Evolutionary conservation across 441 rosid genomes (phyloP).

Genomic region (Metrosideros polymorpha): DNA sequence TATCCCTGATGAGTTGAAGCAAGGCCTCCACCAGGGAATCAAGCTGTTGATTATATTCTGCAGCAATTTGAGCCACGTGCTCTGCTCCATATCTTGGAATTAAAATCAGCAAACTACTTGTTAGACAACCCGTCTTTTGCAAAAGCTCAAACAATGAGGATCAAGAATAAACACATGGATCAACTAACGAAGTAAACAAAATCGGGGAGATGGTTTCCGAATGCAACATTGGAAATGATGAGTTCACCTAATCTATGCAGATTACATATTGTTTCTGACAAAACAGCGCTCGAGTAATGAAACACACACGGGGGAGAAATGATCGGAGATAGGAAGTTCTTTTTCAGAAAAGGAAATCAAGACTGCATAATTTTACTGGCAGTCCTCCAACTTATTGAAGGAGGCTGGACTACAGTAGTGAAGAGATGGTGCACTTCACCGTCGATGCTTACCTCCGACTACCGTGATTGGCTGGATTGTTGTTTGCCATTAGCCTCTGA

Average conservation of each 20-base stretch:
- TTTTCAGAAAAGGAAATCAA: not conserved
- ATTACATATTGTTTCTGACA: not conserved
- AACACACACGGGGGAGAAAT: not conserved
- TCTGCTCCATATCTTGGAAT: not conserved
- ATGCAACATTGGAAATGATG: fast-evolving
- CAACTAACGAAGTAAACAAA: not conserved
- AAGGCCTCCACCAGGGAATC: not conserved
- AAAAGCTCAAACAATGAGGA: not conserved
- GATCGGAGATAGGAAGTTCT: not conserved
- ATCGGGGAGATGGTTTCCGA: fast-evolving
- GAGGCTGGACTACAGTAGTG: not conserved
- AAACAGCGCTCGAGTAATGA: not conserved
- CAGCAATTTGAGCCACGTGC: not conserved
- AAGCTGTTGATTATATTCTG: not conserved
- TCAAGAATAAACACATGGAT: not conserved
- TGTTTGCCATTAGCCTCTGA: not conserved
- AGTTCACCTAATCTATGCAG: not conserved
- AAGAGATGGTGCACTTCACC: not conserved
- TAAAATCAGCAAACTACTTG: not conserved
- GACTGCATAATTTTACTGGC: not conserved
- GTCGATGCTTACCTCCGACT: not conserved
- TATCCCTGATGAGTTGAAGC: not conserved
- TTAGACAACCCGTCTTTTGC: not conserved
- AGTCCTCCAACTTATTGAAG: too few relatives aligned
- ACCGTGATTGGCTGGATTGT: not conserved